A percentile compares a stretch with the other conserved stretches of the same genome.
Evolutionary conservation across 1,284 basidiomycete genomes (phyloP).

Genomic region (Trichosporon coremiiforme): DNA sequence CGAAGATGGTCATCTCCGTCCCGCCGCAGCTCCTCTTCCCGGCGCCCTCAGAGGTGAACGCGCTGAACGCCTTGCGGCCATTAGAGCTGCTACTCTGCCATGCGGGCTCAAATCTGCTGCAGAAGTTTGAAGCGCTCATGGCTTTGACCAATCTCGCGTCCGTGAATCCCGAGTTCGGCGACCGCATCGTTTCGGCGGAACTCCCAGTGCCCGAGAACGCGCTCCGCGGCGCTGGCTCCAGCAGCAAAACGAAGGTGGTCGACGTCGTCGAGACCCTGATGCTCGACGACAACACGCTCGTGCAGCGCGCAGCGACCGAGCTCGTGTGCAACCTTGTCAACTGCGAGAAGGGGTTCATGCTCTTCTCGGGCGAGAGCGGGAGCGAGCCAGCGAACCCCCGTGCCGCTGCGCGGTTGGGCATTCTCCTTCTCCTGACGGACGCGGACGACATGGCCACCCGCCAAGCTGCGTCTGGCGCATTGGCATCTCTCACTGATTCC

Average conservation of each 20-base stretch:
- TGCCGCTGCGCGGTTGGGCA: conserved; percentile 69
- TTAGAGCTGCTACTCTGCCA: conserved; percentile 71
- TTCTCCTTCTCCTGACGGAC: conserved; percentile 80
- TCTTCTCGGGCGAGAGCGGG: conserved; percentile 49
- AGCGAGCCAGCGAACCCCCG: conserved; percentile 40
- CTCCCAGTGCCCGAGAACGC: conserved; percentile 25
- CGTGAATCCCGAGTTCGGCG: conserved; percentile 66
- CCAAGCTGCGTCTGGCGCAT: conserved; percentile 78
- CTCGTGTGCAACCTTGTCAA: conserved; percentile 89
- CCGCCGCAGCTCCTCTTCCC: conserved; percentile 88
- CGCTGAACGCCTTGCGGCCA: conserved; percentile 77
- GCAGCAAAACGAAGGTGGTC: conserved; percentile 51
- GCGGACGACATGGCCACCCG: conserved; percentile 79
- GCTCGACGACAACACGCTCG: conserved; percentile 76
- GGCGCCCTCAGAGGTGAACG: conserved; percentile 64
- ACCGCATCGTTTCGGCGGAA: conserved; percentile 59
- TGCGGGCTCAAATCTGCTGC: conserved; percentile 69
- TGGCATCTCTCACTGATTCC: conserved; percentile 72
- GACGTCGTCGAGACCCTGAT: conserved; percentile 69
- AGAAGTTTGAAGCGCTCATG: conserved; percentile 90
- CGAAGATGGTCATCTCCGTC: conserved; percentile 88
- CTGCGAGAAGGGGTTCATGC: conserved; percentile 71
- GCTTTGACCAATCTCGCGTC: conserved; percentile 93
- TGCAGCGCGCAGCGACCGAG: conserved; percentile 84
- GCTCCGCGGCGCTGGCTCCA: conserved; percentile 37